A percentile compares a stretch with the other conserved stretches of the same genome.
phyloP scores from a whole-genome alignment of 345 rosid species.

The Gossypium stocksii region DNA sequence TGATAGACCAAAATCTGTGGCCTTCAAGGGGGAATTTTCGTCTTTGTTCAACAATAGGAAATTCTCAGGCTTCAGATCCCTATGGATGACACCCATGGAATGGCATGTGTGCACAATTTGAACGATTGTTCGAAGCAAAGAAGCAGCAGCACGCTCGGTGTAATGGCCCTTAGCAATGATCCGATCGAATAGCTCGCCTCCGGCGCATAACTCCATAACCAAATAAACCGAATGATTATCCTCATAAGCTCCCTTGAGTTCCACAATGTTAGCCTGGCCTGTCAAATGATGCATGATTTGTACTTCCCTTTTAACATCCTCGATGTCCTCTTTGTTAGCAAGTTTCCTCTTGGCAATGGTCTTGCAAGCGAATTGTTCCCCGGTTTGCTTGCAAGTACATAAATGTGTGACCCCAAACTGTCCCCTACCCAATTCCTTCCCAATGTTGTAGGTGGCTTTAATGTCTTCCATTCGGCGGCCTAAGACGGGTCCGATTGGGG shows the following conservation, averaged over 20 bases:
- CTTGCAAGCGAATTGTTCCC: conserved; percentile 83
- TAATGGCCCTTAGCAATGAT: conserved; percentile 93
- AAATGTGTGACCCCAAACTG: conserved; percentile 88
- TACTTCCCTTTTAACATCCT: conserved; percentile 87
- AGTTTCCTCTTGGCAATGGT: conserved; percentile 87
- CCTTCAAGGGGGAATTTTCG: conserved; percentile 82
- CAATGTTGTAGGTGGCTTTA: conserved; percentile 55
- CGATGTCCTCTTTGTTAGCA: conserved; percentile 82
- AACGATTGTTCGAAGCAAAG: conserved; percentile 75
- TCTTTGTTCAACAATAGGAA: conserved; percentile 72
- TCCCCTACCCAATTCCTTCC: conserved; percentile 88
- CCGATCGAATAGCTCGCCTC: conserved; percentile 88
- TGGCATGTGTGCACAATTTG: conserved; percentile 86
- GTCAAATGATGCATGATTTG: conserved; percentile 92
- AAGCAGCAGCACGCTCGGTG: conserved; percentile 86
- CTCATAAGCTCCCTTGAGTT: conserved; percentile 91
- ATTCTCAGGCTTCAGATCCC: conserved; percentile 96
- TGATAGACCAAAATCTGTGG: conserved; percentile 85
- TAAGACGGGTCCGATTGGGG: conserved; percentile 63
- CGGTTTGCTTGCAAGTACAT: conserved; percentile 65
- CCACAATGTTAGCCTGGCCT: conserved; percentile 84
- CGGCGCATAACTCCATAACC: conserved; percentile 94
- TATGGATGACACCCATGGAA: conserved; percentile 92
- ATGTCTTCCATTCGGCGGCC: conserved; percentile 94
- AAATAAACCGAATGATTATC: conserved; percentile 90